Base-by-base conservation (phyloP, 23 red algal species). In the Agarophyton chilense region DNA sequence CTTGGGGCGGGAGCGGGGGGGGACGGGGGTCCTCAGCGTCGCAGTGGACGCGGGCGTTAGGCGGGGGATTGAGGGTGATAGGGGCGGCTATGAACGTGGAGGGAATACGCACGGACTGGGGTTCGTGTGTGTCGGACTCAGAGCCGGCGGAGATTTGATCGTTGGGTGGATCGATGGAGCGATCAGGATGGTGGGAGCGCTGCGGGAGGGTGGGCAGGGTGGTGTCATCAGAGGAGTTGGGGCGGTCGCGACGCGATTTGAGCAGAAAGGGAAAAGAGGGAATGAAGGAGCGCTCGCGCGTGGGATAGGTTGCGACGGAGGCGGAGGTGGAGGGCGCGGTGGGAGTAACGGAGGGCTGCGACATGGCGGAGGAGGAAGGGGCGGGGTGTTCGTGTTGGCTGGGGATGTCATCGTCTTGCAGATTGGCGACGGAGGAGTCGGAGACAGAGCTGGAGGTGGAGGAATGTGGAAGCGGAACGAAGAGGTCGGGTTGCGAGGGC, bases 231-330 rank as follows among this genome's bases (percentile, higher is more conserved):
- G 72, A 50, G 24, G 85, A 42, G 47, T n/a, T 53, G 71, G 85
- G 10, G 40, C 72, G 70, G 53, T 77, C 71, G 43, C 72, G 67
- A 13, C 71, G 51, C 35, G 85, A 10, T 22, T 44, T 44, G 39
- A 89, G n/a, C n/a, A n/a, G 50, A 38, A 89, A 89, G 28, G 85
- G 85, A 22, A 89, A 79, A n/a, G 85, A 89, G 58, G 85, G 77
- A 7, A 42, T 26, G 21, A 58, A 61, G 54, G 77, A 80, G 51
- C 51, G 54, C 3, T 55, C 50, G 77, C 77, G 77, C 35, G 44
- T 22, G 54, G 44, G 33, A 35, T 2, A n/a, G 50, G 22, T 38
- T 3, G 77, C 35, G 17, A 32, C 3, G 54, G 77, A 80, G 5
- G 77, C 17, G 54, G 77, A 22, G 38, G 44, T 0, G 2, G 77